Base-by-base conservation (phyloP, 2,329 filamentous ascomycete genomes). In the Clonostachys solani region DNA sequence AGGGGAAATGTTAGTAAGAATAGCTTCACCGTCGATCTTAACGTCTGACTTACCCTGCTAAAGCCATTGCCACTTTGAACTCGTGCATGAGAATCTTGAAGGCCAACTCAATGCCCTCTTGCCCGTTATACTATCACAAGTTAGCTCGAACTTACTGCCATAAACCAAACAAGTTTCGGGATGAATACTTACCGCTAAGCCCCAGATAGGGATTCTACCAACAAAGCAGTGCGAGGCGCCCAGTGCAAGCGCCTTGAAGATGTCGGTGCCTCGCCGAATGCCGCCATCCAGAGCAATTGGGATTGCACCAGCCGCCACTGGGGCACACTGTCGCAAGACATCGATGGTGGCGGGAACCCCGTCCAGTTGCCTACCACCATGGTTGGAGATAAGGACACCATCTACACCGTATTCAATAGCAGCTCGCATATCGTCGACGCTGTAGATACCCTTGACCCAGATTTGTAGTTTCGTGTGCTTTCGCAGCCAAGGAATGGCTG, bases 401-500 rank as follows among this genome's bases (percentile, higher is more conserved):
- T 56, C 51, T 2, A 52, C 47, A 2, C 52, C 50, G 33, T 53
- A 47, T 38, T 51, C 46, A 5, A 55, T 50, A 3, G 55, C 55
- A 16, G 53, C 47, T 12, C 50, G 49, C 5, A 54, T 52, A 40
- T 56, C 54, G n/a, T 54, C 53, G 2, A 47, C 47, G 2, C 53
- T 55, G 33, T 50, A 50, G 12, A 50, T 45, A 35, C 45, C 45
- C 34, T 47, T 47, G 19, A 43, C 16, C 45, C 70, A 76, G 40
- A 74, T 71, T 38, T 73, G 64, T 59, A 80, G 65, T 40, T 65
- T 68, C 2, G 74, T 78, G 40, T 72, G 58, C 19, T 64, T 56
- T 33, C 69, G 61, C 38, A 80, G 55, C 71, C 73, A 80, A 0
- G 66, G 63, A 40, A 80, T 74, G 7, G 72, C 68, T 2, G 59